Evolutionary conservation across 306 rosid genomes (phyloP), one percentile per base, ranked within the genome.

Genomic region (Quercus rubra): DNA sequence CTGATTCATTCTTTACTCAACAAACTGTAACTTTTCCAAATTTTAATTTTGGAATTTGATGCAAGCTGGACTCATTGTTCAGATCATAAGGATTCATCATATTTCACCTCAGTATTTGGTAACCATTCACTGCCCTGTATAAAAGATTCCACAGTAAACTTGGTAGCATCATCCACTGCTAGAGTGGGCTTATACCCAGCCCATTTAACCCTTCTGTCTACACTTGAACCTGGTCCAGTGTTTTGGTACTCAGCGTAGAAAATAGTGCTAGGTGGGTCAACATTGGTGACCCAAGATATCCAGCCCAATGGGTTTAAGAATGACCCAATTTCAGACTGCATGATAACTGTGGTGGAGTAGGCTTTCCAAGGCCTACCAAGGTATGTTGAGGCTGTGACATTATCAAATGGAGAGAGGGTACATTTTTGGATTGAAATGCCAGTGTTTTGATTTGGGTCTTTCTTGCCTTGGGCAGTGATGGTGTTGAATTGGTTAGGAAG

Each of bases 311-410:
- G 87, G 74, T 87, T 81, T 85, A 92, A 73, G 81, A 92, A 87
- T 18, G 83, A 19, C 6, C 86, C 97, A 74, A 94, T 88, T 0
- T 75, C 66, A 18, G 97, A 85, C 68, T 89, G 86, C 97, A 92
- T 85, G 18, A 94, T 63, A 11, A 94, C 82, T 4, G 94, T 90
- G 17, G 99, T 92, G 28, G 97, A 90, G 82, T 38, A 94, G 1
- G 88, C 84, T 78, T 94, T 92, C 99, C 99, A 94, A 33, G 99
- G 99, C 85, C 99, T 85, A 3, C 97, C 99, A 76, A 94, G 91
- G 83, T 83, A 94, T 2, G 97, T 92, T 1, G 74, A 76, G 31
- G 94, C 95, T 2, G 79, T 63, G 73, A 91, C 89, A 72, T 73
- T 86, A 18, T 71, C 88, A 0, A 66, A 21, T 15, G 97, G 67